Evolutionary conservation across 148 eudicot genomes (phyloP).

Genomic region (Pouteria glomerata): DNA sequence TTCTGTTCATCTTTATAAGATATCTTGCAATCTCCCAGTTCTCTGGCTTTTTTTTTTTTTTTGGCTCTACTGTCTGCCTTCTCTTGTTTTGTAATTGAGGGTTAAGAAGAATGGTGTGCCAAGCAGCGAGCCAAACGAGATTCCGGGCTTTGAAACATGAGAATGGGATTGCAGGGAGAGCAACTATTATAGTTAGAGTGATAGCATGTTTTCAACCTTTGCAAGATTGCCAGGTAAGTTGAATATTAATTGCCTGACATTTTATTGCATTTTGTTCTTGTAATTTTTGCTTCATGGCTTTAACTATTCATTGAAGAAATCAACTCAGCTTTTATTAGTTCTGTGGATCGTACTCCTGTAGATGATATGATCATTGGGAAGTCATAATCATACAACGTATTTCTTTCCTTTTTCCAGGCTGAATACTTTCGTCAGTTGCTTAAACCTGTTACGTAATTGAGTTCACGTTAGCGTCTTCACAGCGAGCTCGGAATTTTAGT

Average conservation of each 20-base stretch:
- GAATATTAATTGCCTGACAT: background rate
- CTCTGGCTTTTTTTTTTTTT: too few species aligned
- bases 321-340: background rate
- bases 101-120: conserved; percentile 77
- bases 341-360: background rate
- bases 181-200: conserved; percentile 79
- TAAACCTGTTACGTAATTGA: conserved; percentile 78
- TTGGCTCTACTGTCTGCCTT: background rate
- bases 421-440: conserved; percentile 83
- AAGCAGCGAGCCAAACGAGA: conserved; percentile 81
- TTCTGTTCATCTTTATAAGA: too few species aligned
- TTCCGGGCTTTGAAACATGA: conserved; percentile 77
- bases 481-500: conserved; percentile 29
- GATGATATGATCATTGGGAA: background rate
- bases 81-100: conserved; percentile 20
- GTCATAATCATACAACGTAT: background rate
- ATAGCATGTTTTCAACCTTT: conserved; percentile 86
- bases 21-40: too few species aligned
- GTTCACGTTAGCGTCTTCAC: conserved; percentile 24
- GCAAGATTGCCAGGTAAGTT: conserved; percentile 75
- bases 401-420: conserved; percentile 49
- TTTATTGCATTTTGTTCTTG: background rate
- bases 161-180: conserved; percentile 72
- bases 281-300: conserved; percentile 1
- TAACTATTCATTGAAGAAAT: background rate